Conservation (phyloP, 2,329 filamentous ascomycete species). For the Fusarium neocosmosporiellum region DNA sequence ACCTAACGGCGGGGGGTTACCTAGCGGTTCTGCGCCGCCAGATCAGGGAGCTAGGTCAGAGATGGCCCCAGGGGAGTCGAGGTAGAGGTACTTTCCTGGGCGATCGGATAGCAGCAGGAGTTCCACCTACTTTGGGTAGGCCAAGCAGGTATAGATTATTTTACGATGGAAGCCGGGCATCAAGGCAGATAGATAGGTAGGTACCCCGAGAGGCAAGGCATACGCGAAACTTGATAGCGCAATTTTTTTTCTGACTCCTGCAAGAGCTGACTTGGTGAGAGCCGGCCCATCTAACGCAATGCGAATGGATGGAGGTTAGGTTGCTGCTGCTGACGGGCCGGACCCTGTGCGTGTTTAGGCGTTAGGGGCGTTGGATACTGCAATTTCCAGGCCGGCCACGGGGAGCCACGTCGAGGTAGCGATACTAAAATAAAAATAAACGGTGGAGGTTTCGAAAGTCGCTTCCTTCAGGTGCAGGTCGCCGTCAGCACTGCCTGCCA, state of each 20-base stretch:
- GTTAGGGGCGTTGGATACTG: conserved; percentile 38
- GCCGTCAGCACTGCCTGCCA: conserved; percentile 35
- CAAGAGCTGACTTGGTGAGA: neutral
- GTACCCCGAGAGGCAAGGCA: neutral
- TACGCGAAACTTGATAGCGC: neutral
- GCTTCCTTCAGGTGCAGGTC: conserved; percentile 30
- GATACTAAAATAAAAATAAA: conserved; percentile 36
- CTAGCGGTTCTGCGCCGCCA: conserved; percentile 18
- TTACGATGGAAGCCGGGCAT: neutral
- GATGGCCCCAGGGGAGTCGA: conserved; percentile 18
- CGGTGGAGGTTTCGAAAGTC: conserved; percentile 35
- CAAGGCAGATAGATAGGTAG: neutral
- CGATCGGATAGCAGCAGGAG: conserved; percentile 23
- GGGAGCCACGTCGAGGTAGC: conserved; percentile 29
- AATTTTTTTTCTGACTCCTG: neutral
- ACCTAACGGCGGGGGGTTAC: conserved; percentile 14
- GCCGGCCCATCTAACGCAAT: conserved; percentile 17
- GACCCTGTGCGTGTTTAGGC: conserved; percentile 19
- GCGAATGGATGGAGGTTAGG: conserved; percentile 18
- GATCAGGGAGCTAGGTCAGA: conserved; percentile 24
- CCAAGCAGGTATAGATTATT: neutral
- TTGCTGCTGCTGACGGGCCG: conserved; percentile 31
- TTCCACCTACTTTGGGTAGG: neutral
- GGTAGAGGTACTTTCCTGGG: conserved; percentile 6
- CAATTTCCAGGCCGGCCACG: conserved; percentile 35